These are phyloP conservation scores for Phytophthora tubulina DNA, from an alignment of 352 stramenopile species.

Conservation along the genomic window DNA sequence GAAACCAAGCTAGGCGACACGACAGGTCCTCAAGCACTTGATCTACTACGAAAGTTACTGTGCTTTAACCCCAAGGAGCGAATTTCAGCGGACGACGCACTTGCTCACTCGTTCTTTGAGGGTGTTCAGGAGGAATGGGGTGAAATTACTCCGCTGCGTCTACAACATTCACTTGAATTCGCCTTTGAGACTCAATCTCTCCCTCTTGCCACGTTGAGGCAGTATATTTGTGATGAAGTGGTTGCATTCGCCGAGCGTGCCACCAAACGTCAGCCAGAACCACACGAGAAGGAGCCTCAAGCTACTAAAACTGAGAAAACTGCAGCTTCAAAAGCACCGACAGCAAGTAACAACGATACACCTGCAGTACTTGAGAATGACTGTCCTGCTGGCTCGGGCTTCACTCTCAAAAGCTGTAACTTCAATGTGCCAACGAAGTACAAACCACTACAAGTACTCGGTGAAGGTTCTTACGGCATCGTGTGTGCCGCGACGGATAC, in stretches of 20 bases:
- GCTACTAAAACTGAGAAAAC: conserved; percentile 18
- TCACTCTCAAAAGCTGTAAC: conserved; percentile 84
- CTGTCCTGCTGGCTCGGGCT: conserved; percentile 63
- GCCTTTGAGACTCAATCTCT: conserved; percentile 84
- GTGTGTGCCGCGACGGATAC: conserved; percentile 88
- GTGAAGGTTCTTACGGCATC: conserved; percentile 94
- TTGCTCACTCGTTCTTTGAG: conserved; percentile 90
- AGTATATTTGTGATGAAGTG: conserved; percentile 88
- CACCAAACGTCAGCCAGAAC: conserved; percentile 24
- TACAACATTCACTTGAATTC: conserved; percentile 85
- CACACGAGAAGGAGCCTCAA: conserved; percentile 40
- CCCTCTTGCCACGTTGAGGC: conserved; percentile 68
- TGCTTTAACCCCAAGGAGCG: conserved; percentile 93
- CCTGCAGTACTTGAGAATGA: conserved; percentile 62
- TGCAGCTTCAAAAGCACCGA: conserved; percentile 12
- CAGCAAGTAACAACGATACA: conserved; percentile 31
- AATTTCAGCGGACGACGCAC: conserved; percentile 90
- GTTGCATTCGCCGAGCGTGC: conserved; percentile 57
- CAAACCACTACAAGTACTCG: conserved; percentile 86
- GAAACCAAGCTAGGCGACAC: conserved; percentile 67
- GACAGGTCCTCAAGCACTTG: conserved; percentile 54
- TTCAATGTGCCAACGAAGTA: conserved; percentile 89
- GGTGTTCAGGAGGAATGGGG: conserved; percentile 92
- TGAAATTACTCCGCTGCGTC: conserved; percentile 64
- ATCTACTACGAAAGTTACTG: conserved; percentile 90